phyloP scores from a whole-genome alignment of 2,329 filamentous ascomycete species.

The Penicillium crustosum region DNA sequence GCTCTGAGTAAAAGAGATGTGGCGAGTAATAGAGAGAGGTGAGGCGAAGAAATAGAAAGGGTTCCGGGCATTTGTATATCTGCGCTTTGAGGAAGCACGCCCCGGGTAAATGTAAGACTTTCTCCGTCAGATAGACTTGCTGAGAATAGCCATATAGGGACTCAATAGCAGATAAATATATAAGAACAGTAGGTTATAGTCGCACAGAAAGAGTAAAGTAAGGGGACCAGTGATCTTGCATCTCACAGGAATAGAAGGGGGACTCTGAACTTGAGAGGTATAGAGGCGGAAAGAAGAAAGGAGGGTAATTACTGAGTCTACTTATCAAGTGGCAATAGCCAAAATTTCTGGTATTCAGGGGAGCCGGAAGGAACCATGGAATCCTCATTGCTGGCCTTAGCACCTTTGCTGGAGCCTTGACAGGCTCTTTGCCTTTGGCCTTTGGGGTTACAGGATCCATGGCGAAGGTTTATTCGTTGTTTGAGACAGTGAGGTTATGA shows the following conservation, averaged over 20 bases:
- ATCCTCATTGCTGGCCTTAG: no score
- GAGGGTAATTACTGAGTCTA: background rate
- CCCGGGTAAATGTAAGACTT: background rate
- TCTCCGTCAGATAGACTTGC: background rate
- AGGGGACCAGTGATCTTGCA: background rate
- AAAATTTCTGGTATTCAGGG: no score
- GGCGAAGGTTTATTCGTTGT: no score
- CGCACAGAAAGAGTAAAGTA: background rate
- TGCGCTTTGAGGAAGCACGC: background rate
- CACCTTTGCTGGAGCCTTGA: no score
- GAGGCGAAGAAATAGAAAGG: background rate
- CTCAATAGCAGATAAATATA: background rate
- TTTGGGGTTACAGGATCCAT: no score
- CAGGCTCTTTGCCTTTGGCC: no score
- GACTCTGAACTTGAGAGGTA: no score
- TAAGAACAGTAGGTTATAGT: background rate
- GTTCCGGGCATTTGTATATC: background rate
- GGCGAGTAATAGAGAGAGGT: background rate
- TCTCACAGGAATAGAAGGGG: background rate
- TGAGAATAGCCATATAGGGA: background rate
- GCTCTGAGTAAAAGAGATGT: background rate
- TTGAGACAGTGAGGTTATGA: no score
- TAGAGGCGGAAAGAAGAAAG: background rate
- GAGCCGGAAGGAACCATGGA: no score
- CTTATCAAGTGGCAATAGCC: background rate